phyloP scores from a whole-genome alignment of 169 alveolate genomes.

The Cryptosporidium viatorum region DNA sequence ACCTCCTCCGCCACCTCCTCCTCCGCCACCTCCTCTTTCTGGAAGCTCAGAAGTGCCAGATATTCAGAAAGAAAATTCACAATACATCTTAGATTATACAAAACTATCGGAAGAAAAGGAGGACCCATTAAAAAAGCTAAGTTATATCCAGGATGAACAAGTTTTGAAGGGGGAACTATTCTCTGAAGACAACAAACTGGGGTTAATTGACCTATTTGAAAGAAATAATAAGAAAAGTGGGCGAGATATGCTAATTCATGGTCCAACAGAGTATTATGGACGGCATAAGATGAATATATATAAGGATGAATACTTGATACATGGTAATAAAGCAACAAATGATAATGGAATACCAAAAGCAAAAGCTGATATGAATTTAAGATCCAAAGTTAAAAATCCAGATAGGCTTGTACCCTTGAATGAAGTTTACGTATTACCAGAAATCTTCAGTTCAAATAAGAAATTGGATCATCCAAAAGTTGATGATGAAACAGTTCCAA shows the following conservation, averaged over 20 bases:
- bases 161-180: not conserved
- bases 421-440: constrained; percentile 30
- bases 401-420: constrained; percentile 36
- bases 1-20: constrained; percentile 34
- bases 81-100: not conserved
- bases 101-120: not conserved
- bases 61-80: not conserved
- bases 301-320: not conserved
- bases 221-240: no score
- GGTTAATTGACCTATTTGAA: not conserved
- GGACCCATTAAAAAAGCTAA: not conserved
- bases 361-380: not conserved
- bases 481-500: constrained; percentile 9
- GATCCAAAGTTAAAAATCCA: constrained; percentile 22
- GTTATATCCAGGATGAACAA: constrained; percentile 12
- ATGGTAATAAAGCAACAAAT: not conserved
- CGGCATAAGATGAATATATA: not conserved
- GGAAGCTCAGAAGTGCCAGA: not conserved
- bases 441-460: not conserved
- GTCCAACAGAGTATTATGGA: not conserved
- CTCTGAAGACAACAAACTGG: constrained; percentile 14
- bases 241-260: not conserved
- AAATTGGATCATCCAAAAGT: not conserved
- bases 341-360: not conserved
- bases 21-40: not conserved